These are phyloP conservation scores for Chlorella ohadii DNA, from an alignment of 139 green algal genomes.

Conservation along the genomic window DNA sequence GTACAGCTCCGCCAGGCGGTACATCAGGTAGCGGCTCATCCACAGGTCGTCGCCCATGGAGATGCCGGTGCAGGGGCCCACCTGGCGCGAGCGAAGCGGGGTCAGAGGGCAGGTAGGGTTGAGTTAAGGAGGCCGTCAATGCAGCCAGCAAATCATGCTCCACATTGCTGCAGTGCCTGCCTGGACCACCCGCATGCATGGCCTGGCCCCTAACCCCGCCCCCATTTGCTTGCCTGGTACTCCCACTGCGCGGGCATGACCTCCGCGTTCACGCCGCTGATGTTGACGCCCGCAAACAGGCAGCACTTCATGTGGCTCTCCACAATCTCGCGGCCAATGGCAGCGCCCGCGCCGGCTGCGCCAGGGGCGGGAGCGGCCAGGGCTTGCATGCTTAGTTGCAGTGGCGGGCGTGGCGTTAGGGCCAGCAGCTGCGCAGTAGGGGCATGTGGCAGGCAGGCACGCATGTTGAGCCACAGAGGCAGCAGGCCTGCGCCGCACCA, in stretches of 20 bases:
- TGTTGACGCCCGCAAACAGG: conserved; percentile 91
- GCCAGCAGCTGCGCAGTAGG: too few relatives aligned
- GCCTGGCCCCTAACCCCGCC: conserved; percentile 1
- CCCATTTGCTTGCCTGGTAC: conserved; percentile 80
- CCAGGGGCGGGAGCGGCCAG: neutral
- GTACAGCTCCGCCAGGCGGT: conserved; percentile 90
- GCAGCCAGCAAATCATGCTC: too few relatives aligned
- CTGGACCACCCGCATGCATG: too few relatives aligned
- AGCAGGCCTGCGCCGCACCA: neutral
- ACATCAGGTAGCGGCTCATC: conserved; percentile 96
- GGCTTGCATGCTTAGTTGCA: too few relatives aligned
- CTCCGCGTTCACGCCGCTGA: conserved; percentile 97
- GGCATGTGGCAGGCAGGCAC: too few relatives aligned
- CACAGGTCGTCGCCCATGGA: conserved; percentile 92
- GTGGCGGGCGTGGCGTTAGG: too few relatives aligned
- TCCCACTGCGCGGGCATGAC: conserved; percentile 98
- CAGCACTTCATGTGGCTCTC: conserved; percentile 98
- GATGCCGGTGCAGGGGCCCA: conserved; percentile 94
- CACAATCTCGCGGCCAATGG: conserved; percentile 93
- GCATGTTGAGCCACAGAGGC: too few relatives aligned
- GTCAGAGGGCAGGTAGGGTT: too few relatives aligned
- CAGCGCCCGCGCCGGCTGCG: conserved; percentile 83
- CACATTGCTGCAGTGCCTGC: too few relatives aligned
- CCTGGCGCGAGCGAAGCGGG: conserved; percentile 52
- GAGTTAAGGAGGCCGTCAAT: too few relatives aligned